Conservation (phyloP, 2,329 filamentous ascomycete genomes). For the Ophiocordyceps camponoti-rufipedis region DNA sequence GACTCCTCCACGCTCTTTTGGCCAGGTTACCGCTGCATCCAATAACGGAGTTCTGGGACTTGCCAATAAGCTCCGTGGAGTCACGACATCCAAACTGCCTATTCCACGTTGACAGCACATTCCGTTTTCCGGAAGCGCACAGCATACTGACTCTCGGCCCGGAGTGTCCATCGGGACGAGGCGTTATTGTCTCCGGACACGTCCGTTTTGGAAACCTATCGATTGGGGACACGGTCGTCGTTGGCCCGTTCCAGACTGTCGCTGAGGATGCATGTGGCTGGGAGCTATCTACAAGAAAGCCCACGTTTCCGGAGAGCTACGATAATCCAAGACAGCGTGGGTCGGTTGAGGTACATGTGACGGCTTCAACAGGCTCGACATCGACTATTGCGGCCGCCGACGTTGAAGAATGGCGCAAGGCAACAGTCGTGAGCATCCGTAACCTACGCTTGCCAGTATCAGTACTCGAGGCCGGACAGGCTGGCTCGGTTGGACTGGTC, state of each 20-base stretch:
- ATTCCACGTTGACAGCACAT: constrained; percentile 86
- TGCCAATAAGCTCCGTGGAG: constrained; percentile 35
- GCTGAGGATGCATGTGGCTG: constrained; percentile 25
- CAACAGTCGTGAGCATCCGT: constrained; percentile 68
- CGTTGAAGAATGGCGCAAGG: constrained; percentile 59
- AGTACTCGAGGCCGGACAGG: constrained; percentile 60
- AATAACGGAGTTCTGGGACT: constrained; percentile 29
- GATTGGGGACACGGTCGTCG: constrained; percentile 57
- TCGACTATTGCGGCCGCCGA: constrained; percentile 24
- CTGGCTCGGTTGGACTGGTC: constrained; percentile 71
- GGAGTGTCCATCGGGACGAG: constrained; percentile 20
- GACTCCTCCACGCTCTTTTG: constrained; percentile 65
- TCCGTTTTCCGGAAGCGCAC: constrained; percentile 51
- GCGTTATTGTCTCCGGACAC: constrained; percentile 69
- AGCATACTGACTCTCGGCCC: constrained; percentile 6
- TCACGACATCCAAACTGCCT: constrained; percentile 44
- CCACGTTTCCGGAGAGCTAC: constrained; percentile 22
- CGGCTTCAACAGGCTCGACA: constrained; percentile 32
- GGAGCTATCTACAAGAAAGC: constrained; percentile 21
- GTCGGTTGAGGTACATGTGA: constrained; percentile 32
- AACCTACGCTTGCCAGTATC: constrained; percentile 74
- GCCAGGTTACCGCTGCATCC: constrained; percentile 54
- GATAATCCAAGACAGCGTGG: constrained; percentile 35
- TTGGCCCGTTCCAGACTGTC: constrained; percentile 55
- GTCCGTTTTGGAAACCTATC: constrained; percentile 62